phyloP scores from a whole-genome alignment of 768 basidiomycete genomes.

The Auriscalpium microsporum region DNA sequence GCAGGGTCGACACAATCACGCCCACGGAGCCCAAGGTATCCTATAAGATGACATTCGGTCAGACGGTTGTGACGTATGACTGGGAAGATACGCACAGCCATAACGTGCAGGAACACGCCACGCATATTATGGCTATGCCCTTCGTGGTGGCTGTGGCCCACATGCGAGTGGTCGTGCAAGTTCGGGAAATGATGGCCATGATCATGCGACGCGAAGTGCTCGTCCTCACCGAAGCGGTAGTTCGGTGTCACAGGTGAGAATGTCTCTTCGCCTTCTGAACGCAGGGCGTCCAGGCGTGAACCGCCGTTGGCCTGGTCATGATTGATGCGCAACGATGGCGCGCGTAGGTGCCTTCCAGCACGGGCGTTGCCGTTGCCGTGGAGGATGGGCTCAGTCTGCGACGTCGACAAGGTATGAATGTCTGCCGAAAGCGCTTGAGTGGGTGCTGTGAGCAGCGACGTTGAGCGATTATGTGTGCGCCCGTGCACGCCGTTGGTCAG shows the following conservation, averaged over 20 bases:
- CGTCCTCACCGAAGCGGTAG: slow-evolving; percentile 47
- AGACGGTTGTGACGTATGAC: background rate
- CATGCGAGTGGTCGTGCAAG: slow-evolving; percentile 43
- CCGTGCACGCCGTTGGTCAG: background rate
- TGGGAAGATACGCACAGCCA: slow-evolving; percentile 55
- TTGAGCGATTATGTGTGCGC: slow-evolving; percentile 18
- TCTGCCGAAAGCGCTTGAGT: slow-evolving; percentile 16
- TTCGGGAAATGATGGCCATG: slow-evolving; percentile 31
- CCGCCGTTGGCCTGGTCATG: background rate
- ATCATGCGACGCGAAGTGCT: slow-evolving; percentile 42
- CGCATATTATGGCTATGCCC: slow-evolving; percentile 98
- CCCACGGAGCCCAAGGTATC: slow-evolving; percentile 97
- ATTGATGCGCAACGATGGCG: slow-evolving; percentile 13
- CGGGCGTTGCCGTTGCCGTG: background rate
- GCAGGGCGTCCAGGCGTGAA: background rate
- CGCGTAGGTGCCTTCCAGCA: slow-evolving; percentile 5
- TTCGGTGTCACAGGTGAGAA: slow-evolving; percentile 56
- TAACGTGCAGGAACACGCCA: slow-evolving; percentile 95
- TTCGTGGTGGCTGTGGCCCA: slow-evolving; percentile 44
- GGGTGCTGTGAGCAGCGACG: slow-evolving; percentile 6
- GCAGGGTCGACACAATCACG: slow-evolving; percentile 91
- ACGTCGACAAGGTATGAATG: slow-evolving; percentile 18
- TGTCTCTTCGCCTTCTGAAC: slow-evolving; percentile 14
- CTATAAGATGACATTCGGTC: slow-evolving; percentile 27
- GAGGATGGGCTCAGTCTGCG: slow-evolving; percentile 6